Percentiles rank a stretch among this genome's conserved stretches.
Evolutionary conservation across 2,329 filamentous ascomycete genomes (phyloP).

Genomic region (Talaromyces sp.): DNA sequence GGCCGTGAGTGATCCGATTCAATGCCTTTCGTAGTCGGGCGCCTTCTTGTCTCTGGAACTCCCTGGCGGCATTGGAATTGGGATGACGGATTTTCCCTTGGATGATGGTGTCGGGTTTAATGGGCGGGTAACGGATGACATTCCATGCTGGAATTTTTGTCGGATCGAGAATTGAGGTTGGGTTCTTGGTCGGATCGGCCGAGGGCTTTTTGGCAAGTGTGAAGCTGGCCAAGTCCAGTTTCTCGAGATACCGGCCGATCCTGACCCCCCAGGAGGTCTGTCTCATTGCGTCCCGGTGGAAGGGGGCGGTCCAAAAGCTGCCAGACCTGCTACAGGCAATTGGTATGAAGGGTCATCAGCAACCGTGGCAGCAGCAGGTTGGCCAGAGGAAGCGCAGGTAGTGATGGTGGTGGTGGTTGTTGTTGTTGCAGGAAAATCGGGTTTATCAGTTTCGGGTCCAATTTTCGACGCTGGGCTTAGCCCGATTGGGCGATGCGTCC

Average conservation of each 20-base stretch:
- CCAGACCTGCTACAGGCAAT: background rate
- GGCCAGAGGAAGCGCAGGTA: background rate
- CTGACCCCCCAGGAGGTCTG: background rate
- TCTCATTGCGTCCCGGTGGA: background rate
- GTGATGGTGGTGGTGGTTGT: background rate
- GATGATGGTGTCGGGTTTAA: conserved; percentile 31
- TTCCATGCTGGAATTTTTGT: conserved; percentile 36
- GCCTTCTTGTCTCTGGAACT: conserved; percentile 31
- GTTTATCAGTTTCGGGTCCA: background rate
- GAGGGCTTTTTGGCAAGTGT: background rate
- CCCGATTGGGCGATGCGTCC: background rate
- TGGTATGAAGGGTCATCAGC: background rate
- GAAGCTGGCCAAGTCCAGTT: background rate
- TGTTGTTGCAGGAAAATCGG: background rate
- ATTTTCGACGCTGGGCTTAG: conserved; percentile 7
- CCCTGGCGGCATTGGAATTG: conserved; percentile 39
- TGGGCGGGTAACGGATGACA: conserved; percentile 29
- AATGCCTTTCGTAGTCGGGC: conserved; percentile 41
- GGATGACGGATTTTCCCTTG: conserved; percentile 37
- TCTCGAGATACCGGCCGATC: conserved; percentile 1
- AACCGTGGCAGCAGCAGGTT: background rate
- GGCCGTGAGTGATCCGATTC: conserved; percentile 46
- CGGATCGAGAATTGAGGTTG: conserved; percentile 24
- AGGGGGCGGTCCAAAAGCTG: background rate
- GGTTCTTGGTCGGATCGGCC: background rate